These are phyloP conservation scores for Diutina rugosa DNA, from an alignment of 1,139 yeast species.

Conservation along the genomic window DNA sequence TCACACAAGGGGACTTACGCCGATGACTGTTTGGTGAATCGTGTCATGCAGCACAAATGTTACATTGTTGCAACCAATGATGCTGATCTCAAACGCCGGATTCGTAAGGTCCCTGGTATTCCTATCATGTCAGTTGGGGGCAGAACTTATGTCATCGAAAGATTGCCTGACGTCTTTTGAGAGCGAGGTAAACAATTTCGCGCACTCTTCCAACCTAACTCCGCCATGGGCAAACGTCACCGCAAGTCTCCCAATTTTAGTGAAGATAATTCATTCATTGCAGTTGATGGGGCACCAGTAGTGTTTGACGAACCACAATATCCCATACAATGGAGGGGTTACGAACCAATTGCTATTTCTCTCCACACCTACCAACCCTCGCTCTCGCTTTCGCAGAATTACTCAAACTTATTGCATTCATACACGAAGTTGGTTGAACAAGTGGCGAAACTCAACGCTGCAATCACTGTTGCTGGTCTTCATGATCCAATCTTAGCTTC, in stretches of 20 bases:
- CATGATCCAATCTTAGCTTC: background rate
- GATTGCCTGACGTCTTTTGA: constrained; percentile 86
- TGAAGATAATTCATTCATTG: background rate
- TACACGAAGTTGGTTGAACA: background rate
- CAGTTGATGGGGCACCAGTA: background rate
- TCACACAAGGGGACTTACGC: constrained; percentile 95
- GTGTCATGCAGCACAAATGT: constrained; percentile 93
- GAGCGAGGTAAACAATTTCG: background rate
- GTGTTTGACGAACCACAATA: background rate
- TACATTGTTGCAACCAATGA: constrained; percentile 96
- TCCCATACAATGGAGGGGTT: background rate
- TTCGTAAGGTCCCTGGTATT: constrained; percentile 93
- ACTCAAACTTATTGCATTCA: background rate
- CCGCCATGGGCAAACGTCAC: background rate
- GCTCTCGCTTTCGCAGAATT: background rate
- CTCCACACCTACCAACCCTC: background rate
- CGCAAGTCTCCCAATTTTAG: background rate
- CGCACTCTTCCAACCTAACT: background rate
- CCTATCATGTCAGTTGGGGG: constrained; percentile 96
- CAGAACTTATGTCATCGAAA: constrained; percentile 81
- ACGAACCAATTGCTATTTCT: background rate
- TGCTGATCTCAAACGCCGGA: constrained; percentile 91
- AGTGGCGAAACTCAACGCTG: background rate
- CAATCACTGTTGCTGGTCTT: background rate
- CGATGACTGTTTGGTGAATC: constrained; percentile 88